Base-by-base conservation (phyloP, 1,284 basidiomycete genomes). In the Bondarzewia mesenterica region DNA sequence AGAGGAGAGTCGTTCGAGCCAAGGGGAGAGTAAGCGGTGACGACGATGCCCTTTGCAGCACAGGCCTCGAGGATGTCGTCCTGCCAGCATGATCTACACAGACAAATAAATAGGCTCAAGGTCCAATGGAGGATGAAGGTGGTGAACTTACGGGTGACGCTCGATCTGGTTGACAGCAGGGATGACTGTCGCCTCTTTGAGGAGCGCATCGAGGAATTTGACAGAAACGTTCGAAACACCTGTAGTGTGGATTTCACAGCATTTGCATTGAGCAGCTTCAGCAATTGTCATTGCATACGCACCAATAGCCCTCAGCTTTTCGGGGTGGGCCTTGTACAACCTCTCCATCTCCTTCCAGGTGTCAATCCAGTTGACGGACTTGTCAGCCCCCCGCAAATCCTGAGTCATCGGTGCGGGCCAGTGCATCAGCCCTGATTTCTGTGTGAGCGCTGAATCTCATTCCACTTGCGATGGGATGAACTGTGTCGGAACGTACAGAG, bases 91-190 rank as follows among this genome's bases (percentile, higher is more conserved):
- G 78, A 77, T 21, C 80, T 82, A 44, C 21, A 32, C 5, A 32
- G 18, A n/a, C 29, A n/a, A 20, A 18, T 22, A 7, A n/a, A 20
- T 38, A 18, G 7, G n/a, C 21, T 18, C n/a, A 26, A 46, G 26
- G 25, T 23, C 32, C 8, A 20, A 40, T 12, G 20, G 38, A 12
- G 7, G 38, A 20, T 8, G 10, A 18, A 40, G 18, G 8, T 8
- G 38, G 20, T 40, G 10, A 15, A 69, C 75, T 50, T 62, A 84
- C 68, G 86, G 84, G 64, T 90, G 87, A 32, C 85, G 72, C 66
- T 89, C 88, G 50, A 87, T 72, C 65, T 91, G 89, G 65, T 90
- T 89, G 27, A 85, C 82, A 2, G 85, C 88, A n/a, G 89, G 89
- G 22, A 83, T 66, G 50, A 88, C 71, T 27, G 75, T 78, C 46